A percentile compares a stretch with the other conserved stretches of the same genome.
These are phyloP conservation scores for Sclerotinia nivalis DNA, from an alignment of 2,329 filamentous ascomycete genomes.

Conservation along the genomic window DNA sequence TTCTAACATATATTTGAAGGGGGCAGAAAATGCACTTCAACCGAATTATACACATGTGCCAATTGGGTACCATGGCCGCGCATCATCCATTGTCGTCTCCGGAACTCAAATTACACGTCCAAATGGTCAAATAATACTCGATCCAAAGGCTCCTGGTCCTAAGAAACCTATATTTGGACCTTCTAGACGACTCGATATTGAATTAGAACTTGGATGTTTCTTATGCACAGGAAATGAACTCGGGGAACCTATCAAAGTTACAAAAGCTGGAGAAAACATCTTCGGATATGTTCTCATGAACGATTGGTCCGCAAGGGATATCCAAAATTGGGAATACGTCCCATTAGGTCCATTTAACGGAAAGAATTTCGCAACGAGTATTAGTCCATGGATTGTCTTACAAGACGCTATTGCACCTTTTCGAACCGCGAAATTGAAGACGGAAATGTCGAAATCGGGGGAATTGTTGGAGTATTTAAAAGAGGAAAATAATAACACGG, in stretches of 20 bases:
- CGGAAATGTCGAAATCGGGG: slow-evolving; percentile 47
- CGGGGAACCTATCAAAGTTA: slow-evolving; percentile 63
- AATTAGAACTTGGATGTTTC: slow-evolving; percentile 78
- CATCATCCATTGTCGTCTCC: slow-evolving; percentile 73
- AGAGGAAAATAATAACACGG: slow-evolving; percentile 57
- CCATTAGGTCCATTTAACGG: slow-evolving; percentile 79
- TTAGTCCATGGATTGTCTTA: slow-evolving; percentile 78
- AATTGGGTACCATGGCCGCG: slow-evolving; percentile 78
- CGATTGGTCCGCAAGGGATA: slow-evolving; percentile 82
- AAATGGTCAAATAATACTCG: slow-evolving; percentile 69
- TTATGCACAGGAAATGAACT: slow-evolving; percentile 65
- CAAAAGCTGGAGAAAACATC: slow-evolving; percentile 65
- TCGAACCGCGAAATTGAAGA: slow-evolving; percentile 51
- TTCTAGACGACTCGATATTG: slow-evolving; percentile 70
- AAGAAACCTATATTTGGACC: slow-evolving; percentile 65
- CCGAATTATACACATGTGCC: slow-evolving; percentile 81
- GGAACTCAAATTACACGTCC: slow-evolving; percentile 73
- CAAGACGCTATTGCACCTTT: slow-evolving; percentile 74
- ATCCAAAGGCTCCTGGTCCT: slow-evolving; percentile 60
- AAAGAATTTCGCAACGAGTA: slow-evolving; percentile 80
- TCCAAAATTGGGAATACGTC: slow-evolving; percentile 83
- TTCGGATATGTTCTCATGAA: slow-evolving; percentile 84
- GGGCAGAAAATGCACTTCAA: slow-evolving; percentile 70
- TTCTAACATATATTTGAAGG: slow-evolving; percentile 59
- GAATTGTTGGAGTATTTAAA: slow-evolving; percentile 63